These are phyloP conservation scores for Funneliformis mosseae DNA, from an alignment of 192 early-diverging fungal genomes.

Conservation along the genomic window DNA sequence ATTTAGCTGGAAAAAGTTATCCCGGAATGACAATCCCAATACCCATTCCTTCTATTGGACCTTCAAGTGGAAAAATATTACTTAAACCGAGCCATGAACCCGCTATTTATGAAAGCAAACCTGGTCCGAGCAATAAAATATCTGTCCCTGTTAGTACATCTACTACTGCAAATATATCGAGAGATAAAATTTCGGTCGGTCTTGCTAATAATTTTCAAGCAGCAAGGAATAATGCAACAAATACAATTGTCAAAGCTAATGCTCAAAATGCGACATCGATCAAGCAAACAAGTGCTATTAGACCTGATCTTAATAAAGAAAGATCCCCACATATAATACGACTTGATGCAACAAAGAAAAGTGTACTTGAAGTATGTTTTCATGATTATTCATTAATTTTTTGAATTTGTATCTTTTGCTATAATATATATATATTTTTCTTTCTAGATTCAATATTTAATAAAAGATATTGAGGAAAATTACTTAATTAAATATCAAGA, in stretches of 20 bases:
- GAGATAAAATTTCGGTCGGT: not conserved
- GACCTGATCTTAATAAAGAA: not conserved
- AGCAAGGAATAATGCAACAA: not conserved
- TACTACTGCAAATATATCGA: not conserved
- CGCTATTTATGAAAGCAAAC: too few relatives aligned
- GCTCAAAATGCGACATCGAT: not conserved
- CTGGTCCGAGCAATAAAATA: not conserved
- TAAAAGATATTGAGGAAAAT: not conserved
- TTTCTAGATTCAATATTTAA: not conserved
- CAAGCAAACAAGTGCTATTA: not conserved
- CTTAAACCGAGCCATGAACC: too few relatives aligned
- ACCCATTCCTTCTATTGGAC: not conserved
- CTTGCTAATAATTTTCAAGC: not conserved
- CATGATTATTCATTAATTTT: not conserved
- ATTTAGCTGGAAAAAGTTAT: not conserved
- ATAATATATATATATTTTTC: not conserved
- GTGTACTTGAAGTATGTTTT: not conserved
- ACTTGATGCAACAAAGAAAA: not conserved
- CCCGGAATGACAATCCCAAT: not conserved
- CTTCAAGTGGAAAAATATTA: not conserved
- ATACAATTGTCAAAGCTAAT: not conserved
- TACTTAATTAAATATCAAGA: conserved; percentile 1
- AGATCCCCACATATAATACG: not conserved
- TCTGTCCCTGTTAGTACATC: not conserved
- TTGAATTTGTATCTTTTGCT: not conserved